Evolutionary conservation across 2,329 filamentous ascomycete species (phyloP).

Genomic region (Fusarium sp.): DNA sequence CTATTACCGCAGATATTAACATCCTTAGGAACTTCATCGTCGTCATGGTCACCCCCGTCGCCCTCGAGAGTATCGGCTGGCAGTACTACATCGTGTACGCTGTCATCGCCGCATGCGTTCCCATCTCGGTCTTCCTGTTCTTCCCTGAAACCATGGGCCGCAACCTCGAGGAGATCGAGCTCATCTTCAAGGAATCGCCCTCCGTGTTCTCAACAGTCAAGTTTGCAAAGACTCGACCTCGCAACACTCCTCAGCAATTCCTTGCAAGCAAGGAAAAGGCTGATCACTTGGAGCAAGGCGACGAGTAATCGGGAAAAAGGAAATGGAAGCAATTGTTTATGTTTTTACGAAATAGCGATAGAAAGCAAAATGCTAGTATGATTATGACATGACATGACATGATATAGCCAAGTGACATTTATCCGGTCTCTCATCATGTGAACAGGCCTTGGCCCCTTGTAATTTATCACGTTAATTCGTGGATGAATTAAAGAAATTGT

Average conservation of each 20-base stretch:
- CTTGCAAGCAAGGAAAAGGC: slow-evolving; percentile 19
- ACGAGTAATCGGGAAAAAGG: background rate
- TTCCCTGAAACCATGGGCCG: slow-evolving; percentile 49
- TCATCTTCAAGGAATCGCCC: slow-evolving; percentile 38
- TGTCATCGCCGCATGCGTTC: slow-evolving; percentile 54
- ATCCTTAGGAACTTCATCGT: slow-evolving; percentile 51
- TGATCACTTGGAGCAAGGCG: slow-evolving; percentile 9
- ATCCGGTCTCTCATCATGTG: slow-evolving; percentile 6
- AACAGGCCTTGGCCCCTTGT: background rate
- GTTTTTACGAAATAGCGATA: slow-evolving; percentile 1
- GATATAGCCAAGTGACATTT: slow-evolving; percentile 4
- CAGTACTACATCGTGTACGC: slow-evolving; percentile 58
- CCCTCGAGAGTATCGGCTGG: slow-evolving; percentile 66
- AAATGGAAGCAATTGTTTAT: slow-evolving; percentile 16
- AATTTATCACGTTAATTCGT: background rate
- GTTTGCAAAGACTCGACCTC: slow-evolving; percentile 26
- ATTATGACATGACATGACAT: slow-evolving; percentile 20
- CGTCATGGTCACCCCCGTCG: slow-evolving; percentile 71
- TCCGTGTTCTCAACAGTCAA: slow-evolving; percentile 28
- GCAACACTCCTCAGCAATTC: slow-evolving; percentile 23
- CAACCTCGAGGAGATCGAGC: slow-evolving; percentile 44
- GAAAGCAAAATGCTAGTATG: slow-evolving; percentile 20
- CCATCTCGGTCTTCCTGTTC: slow-evolving; percentile 51
- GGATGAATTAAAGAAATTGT: slow-evolving; percentile 15
- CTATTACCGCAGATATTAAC: slow-evolving; percentile 26